Conservation (phyloP, 345 rosid genomes). For the Ailanthus altissimus region DNA sequence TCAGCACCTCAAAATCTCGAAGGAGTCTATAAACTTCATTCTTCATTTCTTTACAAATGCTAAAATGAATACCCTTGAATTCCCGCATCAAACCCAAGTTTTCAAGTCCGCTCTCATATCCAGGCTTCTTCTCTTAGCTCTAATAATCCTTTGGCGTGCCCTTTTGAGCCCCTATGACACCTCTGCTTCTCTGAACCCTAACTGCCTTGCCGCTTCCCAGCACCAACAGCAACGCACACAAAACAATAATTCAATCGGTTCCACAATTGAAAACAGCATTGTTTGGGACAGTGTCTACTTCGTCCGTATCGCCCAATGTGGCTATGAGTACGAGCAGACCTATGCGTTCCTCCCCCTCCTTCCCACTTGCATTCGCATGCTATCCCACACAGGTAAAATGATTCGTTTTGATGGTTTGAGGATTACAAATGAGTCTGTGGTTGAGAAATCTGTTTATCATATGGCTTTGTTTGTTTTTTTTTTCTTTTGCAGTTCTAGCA, state of each 20-base stretch:
- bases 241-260: constrained; percentile 35
- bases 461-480: constrained; percentile 12
- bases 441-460: not conserved
- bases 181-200: constrained; percentile 64
- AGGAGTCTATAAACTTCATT: no score
- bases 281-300: constrained; percentile 95
- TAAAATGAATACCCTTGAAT: constrained; percentile 11
- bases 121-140: constrained; percentile 50
- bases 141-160: constrained; percentile 66
- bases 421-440: no score
- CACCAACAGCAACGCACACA: constrained; percentile 15
- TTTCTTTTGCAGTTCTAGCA: constrained; percentile 54
- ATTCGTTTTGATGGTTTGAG: not conserved
- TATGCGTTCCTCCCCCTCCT: constrained; percentile 90
- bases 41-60: not conserved
- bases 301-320: constrained; percentile 77
- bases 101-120: constrained; percentile 63
- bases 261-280: constrained; percentile 50
- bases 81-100: constrained; percentile 35
- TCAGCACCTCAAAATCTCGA: no score
- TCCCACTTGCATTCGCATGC: constrained; percentile 54
- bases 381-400: constrained; percentile 63
- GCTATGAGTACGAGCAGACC: constrained; percentile 90
- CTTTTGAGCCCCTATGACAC: constrained; percentile 79
- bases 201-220: constrained; percentile 43